phyloP scores from a whole-genome alignment of 345 rosid species.

The sweet orange (Citrus sinensis) region DNA sequence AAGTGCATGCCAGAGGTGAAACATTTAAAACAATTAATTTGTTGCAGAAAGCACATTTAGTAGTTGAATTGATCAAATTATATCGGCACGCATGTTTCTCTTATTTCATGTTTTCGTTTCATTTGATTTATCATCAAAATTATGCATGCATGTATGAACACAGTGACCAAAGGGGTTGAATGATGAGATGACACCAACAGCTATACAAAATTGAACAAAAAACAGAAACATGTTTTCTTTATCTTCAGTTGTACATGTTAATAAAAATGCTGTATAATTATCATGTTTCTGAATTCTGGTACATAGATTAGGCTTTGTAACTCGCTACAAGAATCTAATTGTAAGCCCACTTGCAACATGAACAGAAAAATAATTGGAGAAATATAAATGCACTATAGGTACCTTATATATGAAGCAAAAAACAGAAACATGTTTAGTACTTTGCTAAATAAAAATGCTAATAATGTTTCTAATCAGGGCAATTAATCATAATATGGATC shows the following conservation, averaged over 20 bases:
- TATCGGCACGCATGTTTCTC: too few species aligned
- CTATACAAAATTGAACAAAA: neutral
- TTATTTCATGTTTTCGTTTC: too few species aligned
- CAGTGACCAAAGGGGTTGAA: too few species aligned
- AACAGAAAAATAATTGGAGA: neutral
- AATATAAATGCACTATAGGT: too few species aligned
- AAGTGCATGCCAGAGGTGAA: neutral
- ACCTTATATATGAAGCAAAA: neutral
- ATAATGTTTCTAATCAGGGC: neutral
- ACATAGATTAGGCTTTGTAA: neutral
- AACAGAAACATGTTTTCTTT: neutral
- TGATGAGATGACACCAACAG: too few species aligned
- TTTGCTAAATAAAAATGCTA: neutral
- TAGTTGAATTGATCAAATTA: neutral
- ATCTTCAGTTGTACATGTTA: neutral
- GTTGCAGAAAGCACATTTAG: constrained; percentile 5
- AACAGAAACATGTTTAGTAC: constrained; percentile 16
- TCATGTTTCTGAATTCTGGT: too few species aligned
- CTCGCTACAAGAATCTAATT: neutral
- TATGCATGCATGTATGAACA: too few species aligned
- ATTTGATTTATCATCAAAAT: too few species aligned
- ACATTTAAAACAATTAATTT: neutral
- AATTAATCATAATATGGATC: neutral
- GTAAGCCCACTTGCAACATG: neutral
- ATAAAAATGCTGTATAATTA: neutral